These are phyloP conservation scores for Whalleya microplaca DNA, from an alignment of 2,329 filamentous ascomycete genomes.

Conservation along the genomic window DNA sequence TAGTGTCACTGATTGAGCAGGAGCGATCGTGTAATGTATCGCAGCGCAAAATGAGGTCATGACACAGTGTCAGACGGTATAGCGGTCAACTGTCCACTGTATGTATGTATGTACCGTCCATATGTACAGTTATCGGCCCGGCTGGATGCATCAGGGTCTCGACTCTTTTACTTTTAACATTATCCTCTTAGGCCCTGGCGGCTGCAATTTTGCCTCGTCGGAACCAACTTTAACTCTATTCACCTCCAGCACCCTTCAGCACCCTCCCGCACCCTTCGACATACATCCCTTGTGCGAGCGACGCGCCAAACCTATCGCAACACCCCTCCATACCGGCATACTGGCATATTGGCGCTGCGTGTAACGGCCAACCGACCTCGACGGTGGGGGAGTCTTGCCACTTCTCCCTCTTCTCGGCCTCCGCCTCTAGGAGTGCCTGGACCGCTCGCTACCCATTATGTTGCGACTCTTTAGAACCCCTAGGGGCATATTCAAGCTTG, in stretches of 20 bases:
- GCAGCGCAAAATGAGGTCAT: too few species aligned
- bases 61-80: not conserved
- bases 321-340: not conserved
- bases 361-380: not conserved
- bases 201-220: conserved; percentile 18
- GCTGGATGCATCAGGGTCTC: conserved; percentile 4
- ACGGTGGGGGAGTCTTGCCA: not conserved
- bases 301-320: not conserved
- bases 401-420: conserved; percentile 26
- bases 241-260: not conserved
- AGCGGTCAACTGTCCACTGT: not conserved
- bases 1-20: too few species aligned
- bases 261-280: not conserved
- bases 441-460: conserved; percentile 26
- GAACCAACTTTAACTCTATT: not conserved
- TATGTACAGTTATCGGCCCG: not conserved
- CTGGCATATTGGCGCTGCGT: not conserved
- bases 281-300: too few species aligned
- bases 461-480: conserved; percentile 33
- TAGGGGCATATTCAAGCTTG: conserved; percentile 26
- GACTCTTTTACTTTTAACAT: too few species aligned
- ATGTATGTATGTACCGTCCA: too few species aligned
- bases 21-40: too few species aligned
- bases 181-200: not conserved
- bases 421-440: conserved; percentile 31